These are phyloP conservation scores for Sclerotinia minor DNA, from an alignment of 2,329 filamentous ascomycete genomes.

Conservation along the genomic window DNA sequence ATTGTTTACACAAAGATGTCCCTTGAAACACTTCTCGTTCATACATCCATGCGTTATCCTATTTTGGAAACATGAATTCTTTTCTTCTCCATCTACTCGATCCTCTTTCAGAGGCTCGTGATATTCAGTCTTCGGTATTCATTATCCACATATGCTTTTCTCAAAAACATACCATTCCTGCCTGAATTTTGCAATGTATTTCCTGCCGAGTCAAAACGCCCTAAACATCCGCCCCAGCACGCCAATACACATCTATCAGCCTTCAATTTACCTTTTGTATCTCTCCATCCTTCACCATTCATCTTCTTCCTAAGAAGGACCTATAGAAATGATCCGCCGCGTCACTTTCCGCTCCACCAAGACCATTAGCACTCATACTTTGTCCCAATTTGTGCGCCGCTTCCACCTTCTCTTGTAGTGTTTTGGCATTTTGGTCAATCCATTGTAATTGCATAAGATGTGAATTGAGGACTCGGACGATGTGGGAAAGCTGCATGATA, in stretches of 20 bases:
- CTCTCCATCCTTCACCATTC: not conserved
- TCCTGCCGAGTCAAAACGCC: conserved; percentile 18
- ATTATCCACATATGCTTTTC: conserved; percentile 17
- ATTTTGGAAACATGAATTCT: not conserved
- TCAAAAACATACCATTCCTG: conserved; percentile 15
- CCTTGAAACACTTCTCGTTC: not conserved
- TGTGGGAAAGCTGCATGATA: conserved; percentile 73
- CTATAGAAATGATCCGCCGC: conserved; percentile 88
- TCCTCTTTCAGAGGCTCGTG: not conserved
- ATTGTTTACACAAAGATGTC: conserved; percentile 7
- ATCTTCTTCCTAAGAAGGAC: conserved; percentile 75
- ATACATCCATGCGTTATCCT: not conserved
- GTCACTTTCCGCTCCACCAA: conserved; percentile 63
- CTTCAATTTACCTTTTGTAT: not conserved
- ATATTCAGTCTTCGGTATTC: conserved; percentile 7
- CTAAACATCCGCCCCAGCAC: conserved; percentile 7
- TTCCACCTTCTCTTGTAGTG: conserved; percentile 78
- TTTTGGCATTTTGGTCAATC: conserved; percentile 83
- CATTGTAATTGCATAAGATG: conserved; percentile 90
- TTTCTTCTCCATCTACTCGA: not conserved
- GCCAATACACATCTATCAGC: not conserved
- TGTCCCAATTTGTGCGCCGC: conserved; percentile 79
- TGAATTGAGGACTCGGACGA: conserved; percentile 90
- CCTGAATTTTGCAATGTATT: conserved; percentile 7
- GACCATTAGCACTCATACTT: conserved; percentile 54